These are phyloP conservation scores for Acanthamoeba castellanii DNA, from an alignment of 208 protist genomes.

Conservation along the genomic window DNA sequence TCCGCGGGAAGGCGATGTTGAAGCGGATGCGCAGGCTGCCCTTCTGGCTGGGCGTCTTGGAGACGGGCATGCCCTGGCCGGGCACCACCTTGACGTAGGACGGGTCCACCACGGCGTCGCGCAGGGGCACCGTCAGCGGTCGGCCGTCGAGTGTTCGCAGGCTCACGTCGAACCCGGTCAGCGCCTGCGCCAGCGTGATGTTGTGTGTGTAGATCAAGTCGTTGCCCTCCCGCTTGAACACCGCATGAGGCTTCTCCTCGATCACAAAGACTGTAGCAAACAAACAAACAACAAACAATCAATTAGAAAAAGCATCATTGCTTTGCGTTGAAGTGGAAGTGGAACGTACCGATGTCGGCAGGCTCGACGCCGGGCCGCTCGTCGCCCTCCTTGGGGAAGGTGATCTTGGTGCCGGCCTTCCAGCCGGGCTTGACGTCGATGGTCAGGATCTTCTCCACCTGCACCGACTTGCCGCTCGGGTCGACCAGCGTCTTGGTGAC, in stretches of 20 bases:
- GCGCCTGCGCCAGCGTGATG: conserved; percentile 81
- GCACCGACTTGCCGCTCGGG: conserved; percentile 28
- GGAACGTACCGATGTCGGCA: conserved; percentile 92
- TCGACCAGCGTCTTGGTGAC: conserved; percentile 86
- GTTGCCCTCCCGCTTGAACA: conserved; percentile 93
- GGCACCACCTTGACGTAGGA: conserved; percentile 25
- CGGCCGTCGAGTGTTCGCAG: conserved; percentile 81
- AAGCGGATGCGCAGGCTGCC: conserved; percentile 86
- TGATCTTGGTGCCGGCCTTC: conserved; percentile 97
- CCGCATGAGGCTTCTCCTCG: conserved; percentile 94
- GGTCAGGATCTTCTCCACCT: conserved; percentile 92
- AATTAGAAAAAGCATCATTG: not conserved
- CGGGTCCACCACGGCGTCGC: conserved; percentile 80
- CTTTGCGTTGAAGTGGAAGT: not conserved
- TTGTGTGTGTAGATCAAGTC: conserved; percentile 87
- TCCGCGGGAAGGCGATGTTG: conserved; percentile 77
- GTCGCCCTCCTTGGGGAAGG: conserved; percentile 91
- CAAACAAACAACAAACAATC: not conserved
- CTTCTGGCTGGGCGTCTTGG: conserved; percentile 59
- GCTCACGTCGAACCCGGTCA: conserved; percentile 70
- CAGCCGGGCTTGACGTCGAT: conserved; percentile 96
- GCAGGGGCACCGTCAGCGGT: conserved; percentile 72
- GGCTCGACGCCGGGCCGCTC: conserved; percentile 88
- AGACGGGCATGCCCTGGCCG: conserved; percentile 86
- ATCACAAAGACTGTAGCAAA: conserved; percentile 93